phyloP scores from a whole-genome alignment of 345 rosid genomes.

The Psidium guajava region DNA sequence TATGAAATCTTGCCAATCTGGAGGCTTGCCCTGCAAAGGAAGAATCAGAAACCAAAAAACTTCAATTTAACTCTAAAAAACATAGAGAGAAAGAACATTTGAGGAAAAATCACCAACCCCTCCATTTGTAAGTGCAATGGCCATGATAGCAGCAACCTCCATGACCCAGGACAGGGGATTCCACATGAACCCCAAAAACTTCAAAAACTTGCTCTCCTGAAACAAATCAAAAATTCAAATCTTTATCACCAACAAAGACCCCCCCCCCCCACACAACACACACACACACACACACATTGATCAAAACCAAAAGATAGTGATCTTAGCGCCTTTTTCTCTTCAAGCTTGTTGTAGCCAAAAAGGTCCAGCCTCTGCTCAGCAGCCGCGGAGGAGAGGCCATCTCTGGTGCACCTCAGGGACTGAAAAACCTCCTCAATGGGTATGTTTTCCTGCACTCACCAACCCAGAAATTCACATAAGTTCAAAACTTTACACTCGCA shows the following conservation, averaged over 20 bases:
- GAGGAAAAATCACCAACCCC: constrained; percentile 50
- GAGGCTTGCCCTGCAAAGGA: constrained; percentile 70
- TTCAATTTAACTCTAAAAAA: not conserved
- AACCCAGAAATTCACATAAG: constrained; percentile 1
- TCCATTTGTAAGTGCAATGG: constrained; percentile 98
- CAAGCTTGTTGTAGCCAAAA: constrained; percentile 96
- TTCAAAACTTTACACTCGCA: not conserved
- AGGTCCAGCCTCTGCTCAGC: constrained; percentile 83
- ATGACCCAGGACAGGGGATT: constrained; percentile 99
- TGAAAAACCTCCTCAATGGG: constrained; percentile 93
- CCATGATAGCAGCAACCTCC: constrained; percentile 99
- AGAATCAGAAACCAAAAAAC: not conserved
- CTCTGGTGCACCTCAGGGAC: constrained; percentile 87
- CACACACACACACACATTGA: not conserved
- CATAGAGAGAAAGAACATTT: not conserved
- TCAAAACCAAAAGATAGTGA: not conserved
- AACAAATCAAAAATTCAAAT: constrained; percentile 1
- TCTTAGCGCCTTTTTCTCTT: constrained; percentile 60
- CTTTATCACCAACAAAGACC: not conserved
- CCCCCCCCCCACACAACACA: no score
- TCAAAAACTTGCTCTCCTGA: constrained; percentile 89
- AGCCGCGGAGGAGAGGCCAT: constrained; percentile 64
- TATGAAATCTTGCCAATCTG: constrained; percentile 97
- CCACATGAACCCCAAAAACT: constrained; percentile 96
- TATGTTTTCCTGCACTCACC: constrained; percentile 64